Base-by-base conservation (phyloP, 1,139 yeast genomes). In the Candida mesenterica region DNA sequence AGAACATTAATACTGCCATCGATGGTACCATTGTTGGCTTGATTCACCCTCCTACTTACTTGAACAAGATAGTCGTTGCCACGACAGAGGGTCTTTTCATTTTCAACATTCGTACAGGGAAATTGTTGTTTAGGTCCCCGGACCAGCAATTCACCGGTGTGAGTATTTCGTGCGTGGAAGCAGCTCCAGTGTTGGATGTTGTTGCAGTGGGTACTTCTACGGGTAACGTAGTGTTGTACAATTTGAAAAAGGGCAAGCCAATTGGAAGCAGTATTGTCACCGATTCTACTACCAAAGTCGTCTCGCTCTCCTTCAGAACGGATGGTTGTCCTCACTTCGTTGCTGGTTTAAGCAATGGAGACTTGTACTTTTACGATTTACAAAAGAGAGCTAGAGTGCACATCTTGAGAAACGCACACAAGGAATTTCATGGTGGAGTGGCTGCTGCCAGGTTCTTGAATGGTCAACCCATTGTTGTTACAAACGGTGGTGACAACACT, bases 381-480 rank as follows among this genome's bases (percentile, higher is more conserved):
- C 79, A 82, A 42, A 75, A 76, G 46, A 76, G 77, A 42, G 53
- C 88, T 3, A 72, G 96, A 44, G 79, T 89, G 16, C 97, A 90
- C 52, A 68, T 82, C 4, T 65, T 89, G 43, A 72, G 87, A 49
- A 73, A 72, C 37, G 84, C 90, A 6, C 97, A 90, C 55, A 71
- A 68, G 39, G 92, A 84, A 46, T 53, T 72, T 1, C 75, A 75
- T 42, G 96, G 96, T 15, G 96, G 97, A 50, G 79, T 89, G n/a
- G 66, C 90, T 6, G 76, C 75, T 34, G 87, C 79, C 6, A 71
- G 76, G 33, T 94, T 88, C 59, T 68, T 94, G 42, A 84, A 87
- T 47, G 97, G 97, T 3, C 97, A 92, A 62, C 94, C 98, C 0
- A 81, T 94, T 24, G 68, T 89, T 16, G 82, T 92, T n/a, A 83